Evolutionary conservation across 108 stramenopile genomes (phyloP).

Genomic region (Discostella stelligeroides): DNA sequence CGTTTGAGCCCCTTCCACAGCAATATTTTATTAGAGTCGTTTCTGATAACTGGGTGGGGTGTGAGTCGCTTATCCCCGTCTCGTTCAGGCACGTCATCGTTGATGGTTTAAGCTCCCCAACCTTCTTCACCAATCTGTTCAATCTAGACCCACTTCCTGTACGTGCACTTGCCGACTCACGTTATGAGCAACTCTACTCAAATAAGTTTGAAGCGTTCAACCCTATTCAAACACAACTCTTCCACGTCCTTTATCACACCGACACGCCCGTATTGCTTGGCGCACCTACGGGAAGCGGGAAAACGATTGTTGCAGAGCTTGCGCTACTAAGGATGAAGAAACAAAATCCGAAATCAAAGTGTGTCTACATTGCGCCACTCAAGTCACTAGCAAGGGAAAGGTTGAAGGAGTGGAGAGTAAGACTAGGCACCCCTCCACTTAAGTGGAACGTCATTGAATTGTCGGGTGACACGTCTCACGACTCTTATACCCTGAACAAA

Average conservation of each 20-base stretch:
- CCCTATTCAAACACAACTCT: conserved; percentile 90
- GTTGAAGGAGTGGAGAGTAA: conserved; percentile 92
- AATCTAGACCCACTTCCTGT: conserved; percentile 93
- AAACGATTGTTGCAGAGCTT: conserved; percentile 90
- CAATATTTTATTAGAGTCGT: conserved; percentile 91
- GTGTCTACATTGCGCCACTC: conserved; percentile 98
- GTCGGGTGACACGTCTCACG: conserved; percentile 97
- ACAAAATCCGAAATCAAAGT: conserved; percentile 62
- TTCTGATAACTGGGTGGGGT: conserved; percentile 95
- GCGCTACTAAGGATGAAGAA: conserved; percentile 91
- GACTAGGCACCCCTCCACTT: conserved; percentile 77
- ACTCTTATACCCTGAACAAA: conserved; percentile 72
- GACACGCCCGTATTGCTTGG: conserved; percentile 94
- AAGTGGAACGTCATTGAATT: conserved; percentile 95
- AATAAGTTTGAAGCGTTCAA: conserved; percentile 93
- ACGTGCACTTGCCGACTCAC: conserved; percentile 78
- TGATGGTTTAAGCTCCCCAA: conserved; percentile 66
- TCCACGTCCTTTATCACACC: conserved; percentile 88
- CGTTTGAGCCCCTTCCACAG: conserved; percentile 84
- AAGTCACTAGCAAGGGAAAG: conserved; percentile 97
- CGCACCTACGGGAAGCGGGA: conserved; percentile 96
- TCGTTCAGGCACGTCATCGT: conserved; percentile 82
- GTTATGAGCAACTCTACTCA: conserved; percentile 86
- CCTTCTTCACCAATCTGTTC: conserved; percentile 83
- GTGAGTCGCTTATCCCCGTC: conserved; percentile 84